Evolutionary conservation across 352 stramenopile genomes (phyloP).

Genomic region (Globisporangium polare): DNA sequence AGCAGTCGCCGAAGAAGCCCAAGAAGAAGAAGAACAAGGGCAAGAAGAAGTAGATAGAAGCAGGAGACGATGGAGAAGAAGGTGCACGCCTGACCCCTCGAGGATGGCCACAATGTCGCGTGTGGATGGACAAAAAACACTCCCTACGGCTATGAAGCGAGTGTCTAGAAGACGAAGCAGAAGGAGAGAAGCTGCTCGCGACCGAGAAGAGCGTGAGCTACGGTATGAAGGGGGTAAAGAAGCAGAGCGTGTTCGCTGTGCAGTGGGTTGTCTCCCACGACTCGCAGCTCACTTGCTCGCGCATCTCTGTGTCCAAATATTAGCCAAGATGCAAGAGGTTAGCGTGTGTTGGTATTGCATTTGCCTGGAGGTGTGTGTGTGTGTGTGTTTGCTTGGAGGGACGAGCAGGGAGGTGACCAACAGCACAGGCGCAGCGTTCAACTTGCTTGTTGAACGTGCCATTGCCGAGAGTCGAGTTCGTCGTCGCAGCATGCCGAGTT

Average conservation of each 20-base stretch:
- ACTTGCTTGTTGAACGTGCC: no score
- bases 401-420: no score
- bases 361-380: no score
- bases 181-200: background rate
- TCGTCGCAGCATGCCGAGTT: no score
- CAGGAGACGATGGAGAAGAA: background rate
- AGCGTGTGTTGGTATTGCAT: background rate
- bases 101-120: background rate
- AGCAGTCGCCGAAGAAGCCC: slow-evolving; percentile 24
- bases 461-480: no score
- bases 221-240: background rate
- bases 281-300: background rate
- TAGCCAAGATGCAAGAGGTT: background rate
- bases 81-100: no score
- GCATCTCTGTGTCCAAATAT: background rate
- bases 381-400: no score
- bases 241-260: background rate
- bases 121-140: background rate
- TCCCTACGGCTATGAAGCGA: background rate
- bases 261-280: background rate
- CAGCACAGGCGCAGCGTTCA: no score
- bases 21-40: slow-evolving; percentile 54
- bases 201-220: no score
- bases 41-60: slow-evolving; percentile 47
- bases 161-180: background rate